Evolutionary conservation across 2,329 filamentous ascomycete species (phyloP).

Genomic region (Rhynchosporium agropyri): DNA sequence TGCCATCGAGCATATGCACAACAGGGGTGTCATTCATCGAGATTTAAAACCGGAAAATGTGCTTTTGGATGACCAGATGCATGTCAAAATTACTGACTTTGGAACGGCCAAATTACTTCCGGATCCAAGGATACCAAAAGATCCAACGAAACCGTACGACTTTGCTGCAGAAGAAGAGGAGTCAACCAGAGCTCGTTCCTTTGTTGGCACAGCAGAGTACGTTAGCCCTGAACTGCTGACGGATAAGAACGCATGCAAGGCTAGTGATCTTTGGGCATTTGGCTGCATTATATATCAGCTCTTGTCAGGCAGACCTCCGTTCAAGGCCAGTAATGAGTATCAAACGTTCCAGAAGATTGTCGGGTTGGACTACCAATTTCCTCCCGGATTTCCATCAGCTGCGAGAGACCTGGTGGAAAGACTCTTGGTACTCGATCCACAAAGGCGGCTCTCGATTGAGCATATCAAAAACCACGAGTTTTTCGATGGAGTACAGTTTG

Average conservation of each 20-base stretch:
- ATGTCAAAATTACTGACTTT: slow-evolving; percentile 98
- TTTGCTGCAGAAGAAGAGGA: slow-evolving; percentile 52
- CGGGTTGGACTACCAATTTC: slow-evolving; percentile 90
- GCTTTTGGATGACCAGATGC: slow-evolving; percentile 90
- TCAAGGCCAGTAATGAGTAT: slow-evolving; percentile 95
- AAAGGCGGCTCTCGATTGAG: slow-evolving; percentile 83
- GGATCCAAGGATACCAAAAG: slow-evolving; percentile 48
- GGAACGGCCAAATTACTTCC: slow-evolving; percentile 94
- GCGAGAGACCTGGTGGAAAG: slow-evolving; percentile 90
- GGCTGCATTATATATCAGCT: slow-evolving; percentile 98
- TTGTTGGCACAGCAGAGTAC: slow-evolving; percentile 97
- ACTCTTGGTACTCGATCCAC: slow-evolving; percentile 84
- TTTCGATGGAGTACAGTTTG: slow-evolving; percentile 85
- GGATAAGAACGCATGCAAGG: slow-evolving; percentile 96
- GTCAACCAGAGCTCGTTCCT: slow-evolving; percentile 81
- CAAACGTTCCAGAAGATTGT: slow-evolving; percentile 99
- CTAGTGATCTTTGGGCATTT: slow-evolving; percentile 97
- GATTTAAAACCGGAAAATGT: slow-evolving; percentile 98
- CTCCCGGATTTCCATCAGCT: slow-evolving; percentile 79
- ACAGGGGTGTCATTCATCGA: slow-evolving; percentile 90
- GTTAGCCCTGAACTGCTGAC: slow-evolving; percentile 97
- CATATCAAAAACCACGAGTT: slow-evolving; percentile 97
- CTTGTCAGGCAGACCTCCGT: slow-evolving; percentile 91
- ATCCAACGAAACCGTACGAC: slow-evolving; percentile 43
- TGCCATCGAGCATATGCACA: slow-evolving; percentile 97